Evolutionary conservation across 2,329 filamentous ascomycete species (phyloP).

Genomic region (Tolypocladium nubicola): DNA sequence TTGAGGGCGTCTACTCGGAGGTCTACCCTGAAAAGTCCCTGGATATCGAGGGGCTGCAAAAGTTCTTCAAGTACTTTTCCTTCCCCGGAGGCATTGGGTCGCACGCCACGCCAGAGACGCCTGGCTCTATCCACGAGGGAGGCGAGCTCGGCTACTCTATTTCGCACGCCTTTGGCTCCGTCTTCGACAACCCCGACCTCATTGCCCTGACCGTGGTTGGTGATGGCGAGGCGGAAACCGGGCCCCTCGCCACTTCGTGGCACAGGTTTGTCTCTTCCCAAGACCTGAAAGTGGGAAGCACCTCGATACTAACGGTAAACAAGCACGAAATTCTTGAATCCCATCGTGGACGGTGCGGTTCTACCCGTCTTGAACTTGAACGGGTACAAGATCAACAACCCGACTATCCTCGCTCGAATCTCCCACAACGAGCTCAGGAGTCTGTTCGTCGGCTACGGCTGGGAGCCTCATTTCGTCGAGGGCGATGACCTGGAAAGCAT

Average conservation of each 20-base stretch:
- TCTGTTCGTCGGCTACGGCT: constrained; percentile 66
- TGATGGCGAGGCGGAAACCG: constrained; percentile 74
- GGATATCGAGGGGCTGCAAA: constrained; percentile 56
- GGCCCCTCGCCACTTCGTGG: constrained; percentile 69
- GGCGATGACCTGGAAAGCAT: constrained; percentile 63
- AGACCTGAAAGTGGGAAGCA: background rate
- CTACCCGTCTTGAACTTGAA: constrained; percentile 70
- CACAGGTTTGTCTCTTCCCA: constrained; percentile 33
- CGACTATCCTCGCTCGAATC: constrained; percentile 62
- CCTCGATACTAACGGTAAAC: background rate
- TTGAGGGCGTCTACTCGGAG: constrained; percentile 69
- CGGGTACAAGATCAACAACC: constrained; percentile 80
- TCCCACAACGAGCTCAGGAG: constrained; percentile 60
- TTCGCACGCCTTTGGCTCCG: constrained; percentile 67
- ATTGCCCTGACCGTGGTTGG: constrained; percentile 72
- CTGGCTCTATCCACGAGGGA: constrained; percentile 67
- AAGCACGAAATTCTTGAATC: constrained; percentile 69
- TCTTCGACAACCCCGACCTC: constrained; percentile 64
- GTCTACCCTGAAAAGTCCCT: constrained; percentile 66
- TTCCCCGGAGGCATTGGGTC: constrained; percentile 72
- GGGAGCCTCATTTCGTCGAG: constrained; percentile 72
- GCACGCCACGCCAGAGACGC: constrained; percentile 70
- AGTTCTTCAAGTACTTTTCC: constrained; percentile 75
- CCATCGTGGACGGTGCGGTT: constrained; percentile 66
- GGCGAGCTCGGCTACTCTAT: constrained; percentile 75